Base-by-base conservation (phyloP, 2,329 filamentous ascomycete species). In the Sporothrix schenckii region DNA sequence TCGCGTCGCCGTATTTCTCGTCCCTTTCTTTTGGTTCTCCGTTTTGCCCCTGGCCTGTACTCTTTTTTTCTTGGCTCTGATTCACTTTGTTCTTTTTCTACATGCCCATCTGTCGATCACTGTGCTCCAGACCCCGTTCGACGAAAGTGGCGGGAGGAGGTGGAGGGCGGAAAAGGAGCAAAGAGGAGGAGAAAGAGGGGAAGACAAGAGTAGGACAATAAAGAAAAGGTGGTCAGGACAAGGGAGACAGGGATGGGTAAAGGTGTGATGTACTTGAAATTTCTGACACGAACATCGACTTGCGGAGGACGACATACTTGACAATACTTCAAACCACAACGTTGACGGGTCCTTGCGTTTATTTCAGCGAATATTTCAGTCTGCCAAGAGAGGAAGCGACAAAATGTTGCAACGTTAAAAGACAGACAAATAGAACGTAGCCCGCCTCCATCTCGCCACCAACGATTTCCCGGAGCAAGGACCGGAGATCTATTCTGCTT, bases 81-180 rank as follows among this genome's bases (percentile, higher is more conserved):
- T 16, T 16, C 39, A 39, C 58, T 61, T 61, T 39, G 24, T n/a
- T 16, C 39, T 27, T 21, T 5, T 21, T 47, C 24, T 27, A 10
- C 24, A 27, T 14, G 41, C 13, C 54, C n/a, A 5, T 21, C 41
- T 34, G 61, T 65, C 61, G 61, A 65, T 65, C 61, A 65, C 44
- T 34, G 47, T 14, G 61, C 61, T 65, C 61, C 44, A 65, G 61
- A 50, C 61, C 60, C 61, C 61, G 24, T 65, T 50, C 14, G 61
- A 65, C 44, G n/a, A 50, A 50, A 50, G 41, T 34, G 47, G 60
- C 49, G 24, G 44, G 24, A 39, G 58, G 41, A 34, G 11, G 39
- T 10, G 39, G 58, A 47, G n/a, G 58, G 14, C 9, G 58, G 41
- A 4, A 21, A 19, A 44, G 27, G 10, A 27, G 6, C 16, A 44